Percentiles rank a stretch among this genome's conserved stretches.
Conservation (phyloP, 768 basidiomycete species). For the Leccinum uliginosum region DNA sequence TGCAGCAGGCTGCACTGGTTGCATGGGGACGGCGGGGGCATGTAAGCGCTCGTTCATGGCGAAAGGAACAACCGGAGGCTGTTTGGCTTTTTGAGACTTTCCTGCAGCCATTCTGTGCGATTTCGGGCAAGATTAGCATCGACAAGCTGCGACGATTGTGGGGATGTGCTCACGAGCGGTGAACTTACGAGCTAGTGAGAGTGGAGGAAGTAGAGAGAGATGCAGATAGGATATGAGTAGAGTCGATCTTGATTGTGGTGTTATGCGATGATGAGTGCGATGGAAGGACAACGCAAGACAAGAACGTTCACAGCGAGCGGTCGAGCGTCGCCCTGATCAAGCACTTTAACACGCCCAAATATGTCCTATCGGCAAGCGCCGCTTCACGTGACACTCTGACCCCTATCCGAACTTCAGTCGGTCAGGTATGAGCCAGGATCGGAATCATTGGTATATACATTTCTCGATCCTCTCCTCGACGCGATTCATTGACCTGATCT, state of each 20-base stretch:
- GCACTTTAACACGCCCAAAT: conserved; percentile 30
- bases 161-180: conserved; percentile 15
- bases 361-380: conserved; percentile 28
- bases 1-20: conserved; percentile 3
- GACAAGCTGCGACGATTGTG: not conserved
- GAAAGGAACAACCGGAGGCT: conserved; percentile 7
- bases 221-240: not conserved
- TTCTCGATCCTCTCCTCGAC: too few species aligned
- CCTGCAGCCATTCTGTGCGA: conserved; percentile 27
- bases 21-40: conserved; percentile 6
- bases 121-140: conserved; percentile 16
- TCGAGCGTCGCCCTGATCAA: conserved; percentile 22
- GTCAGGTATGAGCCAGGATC: too few species aligned
- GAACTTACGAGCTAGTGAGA: not conserved
- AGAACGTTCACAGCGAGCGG: conserved; percentile 14
- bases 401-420: not conserved
- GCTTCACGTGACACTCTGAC: conserved; percentile 25
- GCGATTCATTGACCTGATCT: too few species aligned
- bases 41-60: conserved; percentile 6
- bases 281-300: conserved; percentile 13
- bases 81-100: conserved; percentile 27
- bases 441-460: too few species aligned
- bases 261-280: conserved; percentile 22
- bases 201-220: not conserved
- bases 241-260: conserved; percentile 15